Base-by-base conservation (phyloP, 495 filamentous ascomycete genomes). In the Aspergillus sparsus region DNA sequence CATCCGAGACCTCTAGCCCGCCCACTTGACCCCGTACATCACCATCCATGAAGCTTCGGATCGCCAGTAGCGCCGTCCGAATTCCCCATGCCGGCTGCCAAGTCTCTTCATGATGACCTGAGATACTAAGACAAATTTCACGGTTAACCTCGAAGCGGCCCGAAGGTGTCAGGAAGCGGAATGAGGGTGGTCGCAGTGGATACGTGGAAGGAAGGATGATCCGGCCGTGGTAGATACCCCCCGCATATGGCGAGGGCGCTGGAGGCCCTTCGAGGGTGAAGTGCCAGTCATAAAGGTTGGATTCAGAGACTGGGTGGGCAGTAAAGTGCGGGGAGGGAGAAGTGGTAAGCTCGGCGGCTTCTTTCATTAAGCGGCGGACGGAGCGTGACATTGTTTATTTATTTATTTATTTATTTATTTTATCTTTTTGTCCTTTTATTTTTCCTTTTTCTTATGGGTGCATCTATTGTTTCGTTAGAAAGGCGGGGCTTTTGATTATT, bases 61-160 rank as follows among this genome's bases (percentile, higher is more conserved):
- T 78, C 6, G 80, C 80, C 49, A 81, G 65, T 49, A 86, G 58
- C 57, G 83, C 80, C 27, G 81, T 83, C 44, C 94, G 82, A 7
- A 98, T 85, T 0, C 94, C 93, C 94, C 94, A 98, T 1, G 94
- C 94, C 2, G 94, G 94, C 82, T 96, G 92, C 94, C 94, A 98
- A 27, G 89, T 93, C 75, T 98, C 94, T 73, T 97, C 94, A 74
- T 98, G 94, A 74, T 97, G 93, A 8, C 92, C 94, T 36, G 83
- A 88, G 70, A 98, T 98, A 55, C 83, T 87, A 6, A 98, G 84
- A 70, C 94, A 98, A 64, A 98, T 97, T 80, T 98, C 94, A 58
- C 94, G 87, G 74, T 98, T 98, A 41, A 90, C 85, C 73, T 98
- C 94, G 81, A 98, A 98, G 61, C 94, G 86, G 54, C 93, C 94